phyloP scores from a whole-genome alignment of 2,329 filamentous ascomycete genomes.

The Trichoderma citrinoviride region DNA sequence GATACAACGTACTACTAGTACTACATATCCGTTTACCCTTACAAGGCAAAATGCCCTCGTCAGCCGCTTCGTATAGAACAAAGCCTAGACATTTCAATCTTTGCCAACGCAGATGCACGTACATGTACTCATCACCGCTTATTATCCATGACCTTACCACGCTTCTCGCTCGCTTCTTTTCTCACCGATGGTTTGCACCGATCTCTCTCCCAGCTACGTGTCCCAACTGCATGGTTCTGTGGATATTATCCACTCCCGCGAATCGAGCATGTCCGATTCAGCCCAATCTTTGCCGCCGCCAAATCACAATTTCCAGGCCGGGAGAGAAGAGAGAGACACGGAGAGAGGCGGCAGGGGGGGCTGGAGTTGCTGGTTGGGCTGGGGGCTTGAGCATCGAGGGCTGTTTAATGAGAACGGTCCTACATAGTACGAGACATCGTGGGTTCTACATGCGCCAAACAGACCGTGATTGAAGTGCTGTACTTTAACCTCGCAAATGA shows the following conservation, averaged over 20 bases:
- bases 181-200: conserved; percentile 12
- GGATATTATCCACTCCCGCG: conserved; percentile 8
- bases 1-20: background rate
- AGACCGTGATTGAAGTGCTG: too few species aligned
- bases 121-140: conserved; percentile 3
- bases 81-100: too few species aligned
- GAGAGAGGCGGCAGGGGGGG: background rate
- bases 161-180: background rate
- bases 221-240: background rate
- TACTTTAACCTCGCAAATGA: too few species aligned
- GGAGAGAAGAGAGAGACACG: background rate
- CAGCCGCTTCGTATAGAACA: background rate
- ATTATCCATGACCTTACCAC: background rate
- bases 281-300: too few species aligned
- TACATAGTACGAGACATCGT: too few species aligned
- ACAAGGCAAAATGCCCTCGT: background rate
- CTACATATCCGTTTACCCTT: background rate
- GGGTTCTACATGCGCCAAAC: too few species aligned
- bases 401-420: too few species aligned
- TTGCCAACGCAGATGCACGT: background rate
- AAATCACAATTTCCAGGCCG: background rate
- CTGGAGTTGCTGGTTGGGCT: background rate
- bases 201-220: background rate
- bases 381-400: background rate
- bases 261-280: conserved; percentile 3